phyloP scores from a whole-genome alignment of 176 grass and related monocot species.

The Aegilops tauschii region DNA sequence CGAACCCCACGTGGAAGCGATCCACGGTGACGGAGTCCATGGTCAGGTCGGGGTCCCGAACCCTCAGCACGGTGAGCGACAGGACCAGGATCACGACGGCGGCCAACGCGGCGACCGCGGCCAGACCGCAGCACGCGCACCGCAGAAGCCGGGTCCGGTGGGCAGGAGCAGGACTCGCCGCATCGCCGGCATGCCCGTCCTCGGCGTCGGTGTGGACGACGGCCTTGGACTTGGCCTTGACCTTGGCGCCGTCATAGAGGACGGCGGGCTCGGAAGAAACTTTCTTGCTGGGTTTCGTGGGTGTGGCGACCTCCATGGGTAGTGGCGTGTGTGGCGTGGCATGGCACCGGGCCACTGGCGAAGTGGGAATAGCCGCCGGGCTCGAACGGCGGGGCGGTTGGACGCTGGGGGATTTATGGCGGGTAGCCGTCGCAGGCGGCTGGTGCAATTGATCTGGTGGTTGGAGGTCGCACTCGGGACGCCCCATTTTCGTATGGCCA shows the following conservation, averaged over 20 bases:
- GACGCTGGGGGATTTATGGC: constrained; percentile 24
- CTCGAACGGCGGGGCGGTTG: background rate
- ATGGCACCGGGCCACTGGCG: background rate
- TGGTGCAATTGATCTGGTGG: constrained; percentile 1
- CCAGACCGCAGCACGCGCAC: constrained; percentile 35
- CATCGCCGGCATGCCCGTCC: background rate
- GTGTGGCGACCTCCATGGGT: constrained; percentile 17
- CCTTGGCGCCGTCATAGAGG: background rate
- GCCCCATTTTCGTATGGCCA: background rate
- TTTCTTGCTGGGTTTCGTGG: constrained; percentile 9
- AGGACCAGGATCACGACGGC: constrained; percentile 44
- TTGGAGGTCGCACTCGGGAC: constrained; percentile 25
- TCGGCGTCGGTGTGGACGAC: background rate
- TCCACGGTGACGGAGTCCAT: constrained; percentile 38
- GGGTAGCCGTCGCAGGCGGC: constrained; percentile 20
- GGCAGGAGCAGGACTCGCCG: background rate
- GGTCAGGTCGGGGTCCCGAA: constrained; percentile 44
- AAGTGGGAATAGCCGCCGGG: background rate
- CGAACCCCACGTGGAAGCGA: constrained; percentile 2
- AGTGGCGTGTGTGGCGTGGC: background rate
- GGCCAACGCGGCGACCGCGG: background rate
- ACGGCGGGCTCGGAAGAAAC: background rate
- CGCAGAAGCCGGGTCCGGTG: background rate
- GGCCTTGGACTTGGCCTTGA: background rate
- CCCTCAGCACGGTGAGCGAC: constrained; percentile 55